Evolutionary conservation across 495 filamentous ascomycete genomes (phyloP).

Genomic region (Lindgomyces ingoldianus): DNA sequence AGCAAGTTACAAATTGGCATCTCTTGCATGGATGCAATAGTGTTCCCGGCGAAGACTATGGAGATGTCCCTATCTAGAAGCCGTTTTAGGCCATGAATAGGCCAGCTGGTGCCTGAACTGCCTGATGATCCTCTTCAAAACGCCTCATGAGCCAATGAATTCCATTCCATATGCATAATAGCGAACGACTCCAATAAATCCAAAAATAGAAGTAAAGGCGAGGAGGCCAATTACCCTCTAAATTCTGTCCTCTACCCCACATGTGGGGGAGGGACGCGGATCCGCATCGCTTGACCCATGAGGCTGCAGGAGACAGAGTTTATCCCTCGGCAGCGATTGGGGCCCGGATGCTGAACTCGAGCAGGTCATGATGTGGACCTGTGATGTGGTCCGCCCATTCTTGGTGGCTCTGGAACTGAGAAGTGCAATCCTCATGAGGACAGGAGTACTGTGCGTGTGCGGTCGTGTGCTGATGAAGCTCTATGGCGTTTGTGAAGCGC

Average conservation of each 20-base stretch:
- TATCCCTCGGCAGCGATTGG: background rate
- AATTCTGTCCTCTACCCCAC: background rate
- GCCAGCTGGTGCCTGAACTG: too few species aligned
- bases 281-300: background rate
- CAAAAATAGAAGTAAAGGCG: too few species aligned
- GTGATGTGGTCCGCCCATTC: conserved; percentile 29
- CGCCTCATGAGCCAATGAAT: too few species aligned
- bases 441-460: conserved; percentile 19
- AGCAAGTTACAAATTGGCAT: too few species aligned
- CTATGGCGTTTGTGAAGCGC: conserved; percentile 23
- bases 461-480: conserved; percentile 15
- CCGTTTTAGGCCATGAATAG: too few species aligned
- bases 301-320: background rate
- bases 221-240: background rate
- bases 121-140: too few species aligned
- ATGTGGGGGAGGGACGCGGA: conserved; percentile 1
- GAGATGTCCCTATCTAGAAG: too few species aligned
- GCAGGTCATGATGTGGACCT: conserved; percentile 30
- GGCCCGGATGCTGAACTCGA: background rate
- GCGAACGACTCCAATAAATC: too few species aligned
- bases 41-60: too few species aligned
- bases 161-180: too few species aligned
- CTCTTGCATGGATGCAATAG: too few species aligned
- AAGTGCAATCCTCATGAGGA: conserved; percentile 22
- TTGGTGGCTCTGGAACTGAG: conserved; percentile 10